phyloP scores from a whole-genome alignment of 148 eudicot species.

The Amaranthus cruentus region DNA sequence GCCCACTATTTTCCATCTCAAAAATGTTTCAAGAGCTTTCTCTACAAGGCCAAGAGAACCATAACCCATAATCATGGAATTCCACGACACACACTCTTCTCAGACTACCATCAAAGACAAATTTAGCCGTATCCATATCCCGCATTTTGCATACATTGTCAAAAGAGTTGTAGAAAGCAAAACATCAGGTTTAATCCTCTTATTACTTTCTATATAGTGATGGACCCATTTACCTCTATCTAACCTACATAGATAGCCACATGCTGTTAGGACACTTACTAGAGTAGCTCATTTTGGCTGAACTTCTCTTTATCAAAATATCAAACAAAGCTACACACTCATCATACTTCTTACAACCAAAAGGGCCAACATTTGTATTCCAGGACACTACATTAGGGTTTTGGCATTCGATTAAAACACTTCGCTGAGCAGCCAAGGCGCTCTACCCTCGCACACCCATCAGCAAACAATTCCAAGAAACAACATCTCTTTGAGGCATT shows the following conservation, averaged over 20 bases:
- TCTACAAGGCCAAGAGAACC: slow-evolving; percentile 46
- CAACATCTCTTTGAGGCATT: slow-evolving; percentile 43
- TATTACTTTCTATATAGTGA: slow-evolving; percentile 29
- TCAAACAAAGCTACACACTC: slow-evolving; percentile 47
- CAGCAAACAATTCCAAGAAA: slow-evolving; percentile 58
- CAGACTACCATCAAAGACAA: slow-evolving; percentile 44
- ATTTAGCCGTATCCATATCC: slow-evolving; percentile 48
- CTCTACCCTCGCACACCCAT: slow-evolving; percentile 50
- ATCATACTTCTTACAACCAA: slow-evolving; percentile 37
- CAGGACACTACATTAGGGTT: slow-evolving; percentile 42
- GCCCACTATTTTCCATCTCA: slow-evolving; percentile 39
- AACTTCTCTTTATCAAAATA: slow-evolving; percentile 32
- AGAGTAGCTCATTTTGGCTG: slow-evolving; percentile 48
- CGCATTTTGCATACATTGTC: slow-evolving; percentile 59
- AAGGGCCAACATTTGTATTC: slow-evolving; percentile 49
- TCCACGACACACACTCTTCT: slow-evolving; percentile 54
- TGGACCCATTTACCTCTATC: slow-evolving; percentile 49
- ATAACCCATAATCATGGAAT: slow-evolving; percentile 62
- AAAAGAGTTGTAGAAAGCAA: slow-evolving; percentile 52
- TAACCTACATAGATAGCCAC: slow-evolving; percentile 36
- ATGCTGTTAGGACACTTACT: slow-evolving; percentile 50
- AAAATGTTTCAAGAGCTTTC: slow-evolving; percentile 39
- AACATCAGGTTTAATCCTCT: slow-evolving; percentile 36
- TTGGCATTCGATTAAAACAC: slow-evolving; percentile 49
- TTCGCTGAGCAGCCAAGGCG: slow-evolving; percentile 37